Base-by-base conservation (phyloP, 2,329 filamentous ascomycete genomes). In the Akanthomyces uredinophilus region DNA sequence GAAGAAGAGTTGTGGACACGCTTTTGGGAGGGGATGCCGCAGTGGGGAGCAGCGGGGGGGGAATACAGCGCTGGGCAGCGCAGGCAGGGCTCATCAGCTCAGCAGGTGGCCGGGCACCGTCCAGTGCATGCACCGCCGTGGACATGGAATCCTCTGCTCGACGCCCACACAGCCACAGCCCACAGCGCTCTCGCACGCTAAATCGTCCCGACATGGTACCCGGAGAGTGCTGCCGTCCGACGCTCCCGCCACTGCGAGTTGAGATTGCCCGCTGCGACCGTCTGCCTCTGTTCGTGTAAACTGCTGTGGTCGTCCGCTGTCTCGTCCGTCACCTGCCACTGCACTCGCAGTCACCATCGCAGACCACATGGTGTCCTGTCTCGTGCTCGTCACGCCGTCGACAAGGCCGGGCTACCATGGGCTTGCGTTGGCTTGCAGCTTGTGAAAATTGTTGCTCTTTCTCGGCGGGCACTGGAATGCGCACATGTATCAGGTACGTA, bases 391-490 rank as follows among this genome's bases (percentile, higher is more conserved):
- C 32, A 11, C 32, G 32, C 32, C 32, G 27, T 35, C 32, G 32
- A 35, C 10, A 35, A 8, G 8, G 20, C n/a, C 43, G 18, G 22
- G 10, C 13, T 8, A 16, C 8, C 24, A 29, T 50, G 46, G 46
- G 2, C 22, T 50, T 24, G 46, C 22, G 16, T 37, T 52, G 50
- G 50, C 32, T 52, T 8, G 20, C n/a, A 20, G 22, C 14, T 22
- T 22, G 46, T 18, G 20, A 11, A 32, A 20, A 44, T 44, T 43
- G 35, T 27, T 14, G 22, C 22, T 16, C 7, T 16, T 10, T 37
- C 13, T 37, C 32, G 37, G 13, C 37, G 11, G 27, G n/a, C 29
- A 46, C 57, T 64, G 62, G 62, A 64, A 64, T 64, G 62, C 39
- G 22, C 39, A 50, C 14, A 37, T 51, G 52, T 29, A 35, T 18